These are phyloP conservation scores for Ustilago cynodontis DNA, from an alignment of 1,284 basidiomycete species.

Conservation along the genomic window DNA sequence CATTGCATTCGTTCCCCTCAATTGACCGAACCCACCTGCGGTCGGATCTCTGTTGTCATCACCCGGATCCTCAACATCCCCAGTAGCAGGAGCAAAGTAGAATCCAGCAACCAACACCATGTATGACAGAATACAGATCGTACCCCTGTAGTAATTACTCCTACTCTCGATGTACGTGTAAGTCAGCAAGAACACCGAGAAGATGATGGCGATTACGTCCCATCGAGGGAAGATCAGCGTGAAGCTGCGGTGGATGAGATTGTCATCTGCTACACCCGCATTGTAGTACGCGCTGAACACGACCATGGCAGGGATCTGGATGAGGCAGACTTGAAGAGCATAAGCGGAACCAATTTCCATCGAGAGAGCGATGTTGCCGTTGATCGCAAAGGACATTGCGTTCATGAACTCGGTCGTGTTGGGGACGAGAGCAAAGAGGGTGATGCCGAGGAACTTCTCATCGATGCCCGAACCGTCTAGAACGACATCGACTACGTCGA, in stretches of 20 bases:
- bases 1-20: slow-evolving; percentile 3
- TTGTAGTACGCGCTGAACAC: slow-evolving; percentile 95
- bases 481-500: slow-evolving; percentile 95
- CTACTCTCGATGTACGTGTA: slow-evolving; percentile 99
- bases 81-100: slow-evolving; percentile 65
- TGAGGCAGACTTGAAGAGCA: slow-evolving; percentile 94
- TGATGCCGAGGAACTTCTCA: slow-evolving; percentile 97
- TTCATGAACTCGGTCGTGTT: slow-evolving; percentile 99
- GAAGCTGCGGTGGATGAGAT: slow-evolving; percentile 57
- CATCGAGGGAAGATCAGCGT: slow-evolving; percentile 93
- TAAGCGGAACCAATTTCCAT: slow-evolving; percentile 99
- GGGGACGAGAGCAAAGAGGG: slow-evolving; percentile 95
- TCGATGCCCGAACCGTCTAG: slow-evolving; percentile 92
- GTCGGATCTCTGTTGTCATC: slow-evolving; percentile 40
- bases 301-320: slow-evolving; percentile 99
- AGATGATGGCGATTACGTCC: slow-evolving; percentile 95
- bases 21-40: background rate
- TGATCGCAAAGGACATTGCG: slow-evolving; percentile 97
- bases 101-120: slow-evolving; percentile 67
- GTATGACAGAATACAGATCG: slow-evolving; percentile 65
- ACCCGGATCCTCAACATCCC: slow-evolving; percentile 59
- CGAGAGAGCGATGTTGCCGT: slow-evolving; percentile 91
- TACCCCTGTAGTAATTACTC: slow-evolving; percentile 82
- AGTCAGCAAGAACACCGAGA: slow-evolving; percentile 85
- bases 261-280: slow-evolving; percentile 76